These are phyloP conservation scores for Zarea fungicola DNA, from an alignment of 2,329 filamentous ascomycete species.

Conservation along the genomic window DNA sequence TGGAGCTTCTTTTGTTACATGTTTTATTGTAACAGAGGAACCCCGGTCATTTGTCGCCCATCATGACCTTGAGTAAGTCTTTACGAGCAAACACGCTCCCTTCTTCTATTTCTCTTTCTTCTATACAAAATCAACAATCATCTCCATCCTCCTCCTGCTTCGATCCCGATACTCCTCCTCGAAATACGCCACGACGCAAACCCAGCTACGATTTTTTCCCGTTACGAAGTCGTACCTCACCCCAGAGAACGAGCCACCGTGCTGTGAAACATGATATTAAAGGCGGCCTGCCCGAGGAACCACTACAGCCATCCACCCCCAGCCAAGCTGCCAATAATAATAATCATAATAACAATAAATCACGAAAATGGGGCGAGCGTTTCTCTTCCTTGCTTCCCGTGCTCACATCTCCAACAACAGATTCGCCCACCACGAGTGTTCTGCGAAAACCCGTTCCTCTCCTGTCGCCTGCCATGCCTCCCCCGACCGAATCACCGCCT, in stretches of 20 bases:
- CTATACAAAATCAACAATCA: slow-evolving; percentile 20
- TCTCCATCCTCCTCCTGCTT: slow-evolving; percentile 14
- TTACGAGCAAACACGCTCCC: slow-evolving; percentile 33
- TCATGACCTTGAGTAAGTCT: slow-evolving; percentile 44
- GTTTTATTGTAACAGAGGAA: slow-evolving; percentile 19
- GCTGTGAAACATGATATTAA: neutral
- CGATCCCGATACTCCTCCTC: slow-evolving; percentile 14
- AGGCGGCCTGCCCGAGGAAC: neutral
- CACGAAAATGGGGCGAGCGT: slow-evolving; percentile 32
- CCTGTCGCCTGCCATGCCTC: slow-evolving; percentile 15
- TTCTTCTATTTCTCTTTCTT: slow-evolving; percentile 32
- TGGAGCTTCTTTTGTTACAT: slow-evolving; percentile 12
- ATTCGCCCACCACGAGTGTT: slow-evolving; percentile 21
- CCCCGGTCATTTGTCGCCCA: slow-evolving; percentile 30
- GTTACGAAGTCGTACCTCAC: neutral
- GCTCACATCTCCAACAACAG: slow-evolving; percentile 31
- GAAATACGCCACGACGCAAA: slow-evolving; percentile 2
- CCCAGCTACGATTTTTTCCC: slow-evolving; percentile 8
- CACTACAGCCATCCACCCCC: slow-evolving; percentile 1
- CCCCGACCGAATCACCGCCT: slow-evolving; percentile 20
- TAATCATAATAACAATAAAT: no score
- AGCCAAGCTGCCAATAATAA: neutral
- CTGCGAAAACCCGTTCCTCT: slow-evolving; percentile 23
- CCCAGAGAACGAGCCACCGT: slow-evolving; percentile 1
- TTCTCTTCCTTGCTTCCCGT: slow-evolving; percentile 32